Evolutionary conservation across 768 basidiomycete genomes (phyloP), one percentile per base, ranked within the genome.

Genomic region (Rhizopogon salebrosus): DNA sequence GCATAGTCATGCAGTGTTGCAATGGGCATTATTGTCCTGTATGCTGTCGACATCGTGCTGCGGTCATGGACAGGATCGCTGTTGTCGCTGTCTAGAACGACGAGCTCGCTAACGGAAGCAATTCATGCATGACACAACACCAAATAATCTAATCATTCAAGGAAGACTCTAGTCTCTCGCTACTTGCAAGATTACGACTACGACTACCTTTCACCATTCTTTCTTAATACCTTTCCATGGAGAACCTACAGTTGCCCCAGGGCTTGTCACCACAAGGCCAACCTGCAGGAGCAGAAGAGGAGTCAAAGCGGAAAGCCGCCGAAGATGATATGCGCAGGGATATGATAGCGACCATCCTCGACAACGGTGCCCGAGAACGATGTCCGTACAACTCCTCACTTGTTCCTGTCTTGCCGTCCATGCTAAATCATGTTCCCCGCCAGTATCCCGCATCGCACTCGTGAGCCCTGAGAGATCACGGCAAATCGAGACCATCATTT

Each of bases 381-480:
- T 71, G 92, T 94, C 67, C 56, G 73, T 66, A 26, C 18, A 23
- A 40, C 20, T 52, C 4, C 45, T 27, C 36, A 9, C 35, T 13
- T n/a, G 9, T 26, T 41, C 27, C 36, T 40, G 43, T 18, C 22
- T 53, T 54, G 20, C 34, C 29, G 2, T 40, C 8, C 26, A 7
- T 31, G 31, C 20, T 34, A 37, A 38, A 18, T 43, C 8, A 20
- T 51, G 22, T 26, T 37, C 23, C 24, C 46, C n/a, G 16, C 23
- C 62, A 95, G 92, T 95, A 52, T 85, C 89, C 9, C 84, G 94
- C 45, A 95, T 95, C 57, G 80, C 85, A 4, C 82, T 95, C 26
- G 93, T 95, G 60, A 88, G 89, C 58, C 85, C 90, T 0, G 83
- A 89, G 37, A 75, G 90, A 64, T 87, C 91, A 16, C 78, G 78